Percentiles rank a stretch among this genome's conserved stretches.
Evolutionary conservation across 495 filamentous ascomycete genomes (phyloP).

Genomic region (Aspergillus heteromorphus): DNA sequence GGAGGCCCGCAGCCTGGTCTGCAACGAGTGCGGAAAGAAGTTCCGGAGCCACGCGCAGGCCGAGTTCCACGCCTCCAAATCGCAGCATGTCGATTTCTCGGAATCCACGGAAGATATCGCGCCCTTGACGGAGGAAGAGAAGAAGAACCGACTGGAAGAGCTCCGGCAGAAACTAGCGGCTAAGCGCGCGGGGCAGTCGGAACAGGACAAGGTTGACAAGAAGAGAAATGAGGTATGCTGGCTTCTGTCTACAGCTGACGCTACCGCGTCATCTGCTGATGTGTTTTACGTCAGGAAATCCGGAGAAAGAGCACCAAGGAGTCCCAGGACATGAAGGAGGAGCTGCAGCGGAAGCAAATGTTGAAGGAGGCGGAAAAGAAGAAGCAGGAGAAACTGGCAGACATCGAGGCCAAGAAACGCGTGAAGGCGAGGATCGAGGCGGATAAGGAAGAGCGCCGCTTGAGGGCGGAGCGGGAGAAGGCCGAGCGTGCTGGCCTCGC

Average conservation of each 20-base stretch:
- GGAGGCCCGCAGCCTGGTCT: conserved; percentile 61
- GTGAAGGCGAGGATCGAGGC: conserved; percentile 90
- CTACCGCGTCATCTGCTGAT: neutral
- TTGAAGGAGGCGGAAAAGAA: conserved; percentile 84
- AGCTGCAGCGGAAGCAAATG: conserved; percentile 78
- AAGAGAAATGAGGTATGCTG: conserved; percentile 80
- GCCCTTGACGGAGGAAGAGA: conserved; percentile 88
- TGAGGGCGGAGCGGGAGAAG: conserved; percentile 77
- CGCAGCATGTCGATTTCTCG: conserved; percentile 83
- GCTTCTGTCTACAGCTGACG: neutral
- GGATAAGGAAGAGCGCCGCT: conserved; percentile 77
- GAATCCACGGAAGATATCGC: conserved; percentile 89
- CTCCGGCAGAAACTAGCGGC: conserved; percentile 65
- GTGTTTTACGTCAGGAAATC: conserved; percentile 58
- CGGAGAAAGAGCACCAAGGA: conserved; percentile 77
- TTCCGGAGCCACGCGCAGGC: conserved; percentile 76
- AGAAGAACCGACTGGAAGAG: conserved; percentile 69
- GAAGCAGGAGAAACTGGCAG: conserved; percentile 78
- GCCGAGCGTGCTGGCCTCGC: conserved; percentile 73
- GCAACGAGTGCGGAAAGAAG: conserved; percentile 90
- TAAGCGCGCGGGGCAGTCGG: conserved; percentile 64
- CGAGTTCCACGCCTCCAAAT: conserved; percentile 85
- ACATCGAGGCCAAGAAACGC: conserved; percentile 78
- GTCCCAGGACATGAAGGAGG: conserved; percentile 72
- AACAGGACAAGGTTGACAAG: conserved; percentile 73